phyloP scores from a whole-genome alignment of 148 eudicot species.

The Rhododendron ovatum region DNA sequence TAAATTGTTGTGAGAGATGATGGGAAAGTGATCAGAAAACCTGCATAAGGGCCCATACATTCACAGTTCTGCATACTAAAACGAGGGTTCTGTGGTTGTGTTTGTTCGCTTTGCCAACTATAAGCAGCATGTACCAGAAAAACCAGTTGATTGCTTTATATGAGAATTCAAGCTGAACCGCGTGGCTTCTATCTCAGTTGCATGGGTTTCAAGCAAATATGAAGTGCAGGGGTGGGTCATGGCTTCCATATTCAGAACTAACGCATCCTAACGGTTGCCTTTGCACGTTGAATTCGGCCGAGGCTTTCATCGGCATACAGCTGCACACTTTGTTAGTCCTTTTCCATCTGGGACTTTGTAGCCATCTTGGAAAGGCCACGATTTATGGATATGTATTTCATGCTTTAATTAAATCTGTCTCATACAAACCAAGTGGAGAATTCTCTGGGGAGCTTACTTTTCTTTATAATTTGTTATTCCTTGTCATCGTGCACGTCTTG shows the following conservation, averaged over 20 bases:
- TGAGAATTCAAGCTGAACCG: neutral
- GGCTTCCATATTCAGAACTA: neutral
- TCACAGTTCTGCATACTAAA: neutral
- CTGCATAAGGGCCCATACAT: neutral
- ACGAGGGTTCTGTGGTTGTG: neutral
- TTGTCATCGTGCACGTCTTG: neutral
- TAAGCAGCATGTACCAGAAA: neutral
- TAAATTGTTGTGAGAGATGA: neutral
- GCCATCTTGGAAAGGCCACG: neutral
- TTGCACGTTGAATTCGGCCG: neutral
- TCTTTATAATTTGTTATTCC: neutral
- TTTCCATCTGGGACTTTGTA: neutral
- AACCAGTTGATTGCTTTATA: neutral
- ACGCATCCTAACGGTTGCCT: neutral
- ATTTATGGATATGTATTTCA: neutral
- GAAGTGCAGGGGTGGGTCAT: neutral
- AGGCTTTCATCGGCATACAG: neutral
- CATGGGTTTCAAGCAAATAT: neutral
- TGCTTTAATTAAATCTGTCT: neutral
- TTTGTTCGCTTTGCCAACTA: neutral
- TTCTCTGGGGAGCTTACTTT: neutral
- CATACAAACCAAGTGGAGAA: neutral
- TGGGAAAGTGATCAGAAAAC: neutral
- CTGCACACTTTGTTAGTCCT: neutral
- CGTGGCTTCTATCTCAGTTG: neutral